Evolutionary conservation across 2,329 filamentous ascomycete genomes (phyloP).

Genomic region (Beauveria asiatica): DNA sequence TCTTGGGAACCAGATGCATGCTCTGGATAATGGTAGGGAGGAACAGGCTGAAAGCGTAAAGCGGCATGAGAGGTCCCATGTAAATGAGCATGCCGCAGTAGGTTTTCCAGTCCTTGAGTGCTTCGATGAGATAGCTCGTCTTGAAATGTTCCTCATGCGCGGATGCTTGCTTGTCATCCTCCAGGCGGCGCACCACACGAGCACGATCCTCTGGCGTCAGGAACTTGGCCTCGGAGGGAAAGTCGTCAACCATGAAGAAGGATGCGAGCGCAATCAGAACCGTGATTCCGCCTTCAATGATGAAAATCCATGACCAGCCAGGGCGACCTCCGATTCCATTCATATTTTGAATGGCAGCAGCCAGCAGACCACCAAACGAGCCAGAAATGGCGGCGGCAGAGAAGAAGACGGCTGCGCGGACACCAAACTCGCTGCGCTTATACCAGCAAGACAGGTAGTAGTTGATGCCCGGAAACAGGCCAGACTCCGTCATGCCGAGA

Average conservation of each 20-base stretch:
- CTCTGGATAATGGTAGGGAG: constrained; percentile 66
- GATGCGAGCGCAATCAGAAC: constrained; percentile 58
- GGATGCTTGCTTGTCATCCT: constrained; percentile 63
- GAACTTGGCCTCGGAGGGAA: constrained; percentile 68
- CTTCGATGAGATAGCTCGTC: constrained; percentile 61
- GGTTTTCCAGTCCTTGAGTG: constrained; percentile 77
- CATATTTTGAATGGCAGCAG: constrained; percentile 64
- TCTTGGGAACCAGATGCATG: constrained; percentile 32
- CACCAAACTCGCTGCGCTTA: constrained; percentile 66
- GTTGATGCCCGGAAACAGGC: constrained; percentile 67
- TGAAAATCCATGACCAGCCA: constrained; percentile 60
- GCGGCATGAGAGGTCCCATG: constrained; percentile 63
- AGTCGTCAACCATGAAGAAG: constrained; percentile 77
- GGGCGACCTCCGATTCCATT: constrained; percentile 48
- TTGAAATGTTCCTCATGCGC: constrained; percentile 69
- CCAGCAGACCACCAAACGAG: constrained; percentile 66
- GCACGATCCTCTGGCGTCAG: constrained; percentile 60
- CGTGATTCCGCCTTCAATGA: constrained; percentile 63
- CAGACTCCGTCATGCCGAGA: constrained; percentile 65
- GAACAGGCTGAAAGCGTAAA: constrained; percentile 72
- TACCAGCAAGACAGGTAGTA: constrained; percentile 86
- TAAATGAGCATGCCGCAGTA: constrained; percentile 68
- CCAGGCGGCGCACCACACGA: constrained; percentile 63
- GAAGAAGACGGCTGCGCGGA: constrained; percentile 78
- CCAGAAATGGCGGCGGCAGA: constrained; percentile 72